Conservation (phyloP, 1,284 basidiomycete genomes). For the Pascua guehoae region DNA sequence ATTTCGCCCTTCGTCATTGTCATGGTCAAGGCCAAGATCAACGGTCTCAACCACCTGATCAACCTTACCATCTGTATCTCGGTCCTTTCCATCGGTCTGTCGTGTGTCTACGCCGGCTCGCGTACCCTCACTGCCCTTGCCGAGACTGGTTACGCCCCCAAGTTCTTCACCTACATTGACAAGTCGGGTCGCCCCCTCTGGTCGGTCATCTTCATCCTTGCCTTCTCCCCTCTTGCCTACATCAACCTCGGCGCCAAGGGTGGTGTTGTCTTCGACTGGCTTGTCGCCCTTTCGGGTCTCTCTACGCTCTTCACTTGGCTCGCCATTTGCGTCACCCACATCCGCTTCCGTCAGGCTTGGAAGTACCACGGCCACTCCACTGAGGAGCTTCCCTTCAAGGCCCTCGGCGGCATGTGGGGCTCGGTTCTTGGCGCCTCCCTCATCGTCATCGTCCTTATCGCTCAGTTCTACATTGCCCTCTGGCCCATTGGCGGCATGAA, state of each 20-base stretch:
- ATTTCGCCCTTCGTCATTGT: constrained; percentile 56
- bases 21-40: constrained; percentile 48
- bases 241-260: constrained; percentile 44
- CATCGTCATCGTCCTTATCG: constrained; percentile 40
- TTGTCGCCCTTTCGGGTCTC: constrained; percentile 54
- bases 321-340: constrained; percentile 29
- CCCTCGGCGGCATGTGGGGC: constrained; percentile 51
- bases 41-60: constrained; percentile 51
- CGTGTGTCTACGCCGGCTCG: constrained; percentile 46
- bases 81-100: constrained; percentile 46
- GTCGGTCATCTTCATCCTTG: constrained; percentile 48
- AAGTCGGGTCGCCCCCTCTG: constrained; percentile 53
- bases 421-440: constrained; percentile 49
- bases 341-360: constrained; percentile 52
- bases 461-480: constrained; percentile 43
- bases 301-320: constrained; percentile 55
- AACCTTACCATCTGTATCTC: constrained; percentile 53
- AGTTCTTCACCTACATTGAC: constrained; percentile 53
- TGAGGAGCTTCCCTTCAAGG: constrained; percentile 52
- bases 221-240: constrained; percentile 48
- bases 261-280: constrained; percentile 47
- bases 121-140: constrained; percentile 45
- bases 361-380: constrained; percentile 42
- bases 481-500: constrained; percentile 17
- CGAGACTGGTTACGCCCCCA: constrained; percentile 52